A percentile compares a stretch with the other conserved stretches of the same genome.
Conservation (phyloP, 73 alveolate species). For the Paramecium caudatum region DNA sequence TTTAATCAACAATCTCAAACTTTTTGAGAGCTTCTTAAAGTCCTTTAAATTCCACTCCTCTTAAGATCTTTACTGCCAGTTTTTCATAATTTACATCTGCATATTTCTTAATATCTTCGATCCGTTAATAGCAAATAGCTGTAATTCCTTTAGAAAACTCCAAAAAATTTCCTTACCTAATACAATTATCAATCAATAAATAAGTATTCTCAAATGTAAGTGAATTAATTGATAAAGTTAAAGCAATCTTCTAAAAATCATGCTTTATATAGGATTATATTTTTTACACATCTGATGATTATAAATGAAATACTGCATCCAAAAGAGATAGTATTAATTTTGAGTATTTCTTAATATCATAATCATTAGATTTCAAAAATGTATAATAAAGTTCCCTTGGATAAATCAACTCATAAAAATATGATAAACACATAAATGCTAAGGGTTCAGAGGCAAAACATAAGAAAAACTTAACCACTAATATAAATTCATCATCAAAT, state of each 20-base stretch:
- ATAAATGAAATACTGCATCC: constrained; percentile 25
- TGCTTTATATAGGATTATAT: constrained; percentile 27
- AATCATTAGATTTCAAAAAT: constrained; percentile 27
- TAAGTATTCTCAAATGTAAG: constrained; percentile 57
- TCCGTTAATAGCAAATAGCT: constrained; percentile 41
- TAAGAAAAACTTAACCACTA: constrained; percentile 1
- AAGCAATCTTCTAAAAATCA: constrained; percentile 36
- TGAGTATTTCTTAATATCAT: constrained; percentile 22
- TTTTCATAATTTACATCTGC: constrained; percentile 64
- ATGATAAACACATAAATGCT: constrained; percentile 36
- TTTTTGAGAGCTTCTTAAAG: background rate
- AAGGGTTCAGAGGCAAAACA: constrained; percentile 62
- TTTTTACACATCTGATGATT: constrained; percentile 17
- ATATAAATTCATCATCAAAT: constrained; percentile 58
- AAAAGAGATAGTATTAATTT: background rate
- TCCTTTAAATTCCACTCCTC: constrained; percentile 34
- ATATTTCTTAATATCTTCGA: constrained; percentile 52
- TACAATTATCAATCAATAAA: constrained; percentile 34
- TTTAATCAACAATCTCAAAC: constrained; percentile 40
- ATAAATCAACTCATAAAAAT: constrained; percentile 46
- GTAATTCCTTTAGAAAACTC: constrained; percentile 45
- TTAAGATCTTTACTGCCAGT: constrained; percentile 2
- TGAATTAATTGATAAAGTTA: constrained; percentile 35
- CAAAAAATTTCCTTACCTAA: background rate
- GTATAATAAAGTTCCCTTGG: constrained; percentile 61